A percentile compares a stretch with the other conserved stretches of the same genome.
These are phyloP conservation scores for Actinidia arguta DNA, from an alignment of 179 eudicot species.

Conservation along the genomic window DNA sequence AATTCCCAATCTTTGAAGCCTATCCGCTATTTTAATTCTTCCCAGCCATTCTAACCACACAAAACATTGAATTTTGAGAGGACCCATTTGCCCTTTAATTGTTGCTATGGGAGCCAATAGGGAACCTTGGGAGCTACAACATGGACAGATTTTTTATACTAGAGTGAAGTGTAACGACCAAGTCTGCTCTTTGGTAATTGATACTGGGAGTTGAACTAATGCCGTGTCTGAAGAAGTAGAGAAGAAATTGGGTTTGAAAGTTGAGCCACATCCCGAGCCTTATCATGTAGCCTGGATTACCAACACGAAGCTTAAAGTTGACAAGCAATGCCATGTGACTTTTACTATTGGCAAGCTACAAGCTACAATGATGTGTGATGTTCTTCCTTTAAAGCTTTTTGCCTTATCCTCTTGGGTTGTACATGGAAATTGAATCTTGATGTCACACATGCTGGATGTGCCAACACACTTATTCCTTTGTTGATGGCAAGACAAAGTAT, in stretches of 20 bases:
- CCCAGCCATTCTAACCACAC: too few species aligned
- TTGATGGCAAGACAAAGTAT: not conserved
- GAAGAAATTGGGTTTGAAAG: not conserved
- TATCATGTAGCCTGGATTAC: not conserved
- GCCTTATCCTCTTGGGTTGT: not conserved
- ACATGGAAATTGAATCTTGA: not conserved
- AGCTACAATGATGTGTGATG: too few species aligned
- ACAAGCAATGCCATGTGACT: too few species aligned
- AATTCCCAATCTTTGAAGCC: too few species aligned
- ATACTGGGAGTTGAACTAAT: not conserved
- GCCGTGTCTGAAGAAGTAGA: not conserved
- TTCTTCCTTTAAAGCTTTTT: not conserved
- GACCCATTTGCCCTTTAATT: too few species aligned
- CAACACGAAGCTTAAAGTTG: not conserved
- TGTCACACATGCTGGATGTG: not conserved
- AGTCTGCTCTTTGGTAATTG: not conserved
- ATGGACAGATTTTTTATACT: not conserved
- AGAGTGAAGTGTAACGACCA: not conserved
- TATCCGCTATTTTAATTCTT: too few species aligned
- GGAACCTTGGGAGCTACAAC: not conserved
- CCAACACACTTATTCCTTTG: not conserved
- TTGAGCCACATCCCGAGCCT: not conserved
- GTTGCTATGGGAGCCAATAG: too few species aligned
- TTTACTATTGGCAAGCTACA: too few species aligned
- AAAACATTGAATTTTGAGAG: too few species aligned